These are phyloP conservation scores for Pseudoneurospora amorphoporcata DNA, from an alignment of 495 filamentous ascomycete species.

Conservation along the genomic window DNA sequence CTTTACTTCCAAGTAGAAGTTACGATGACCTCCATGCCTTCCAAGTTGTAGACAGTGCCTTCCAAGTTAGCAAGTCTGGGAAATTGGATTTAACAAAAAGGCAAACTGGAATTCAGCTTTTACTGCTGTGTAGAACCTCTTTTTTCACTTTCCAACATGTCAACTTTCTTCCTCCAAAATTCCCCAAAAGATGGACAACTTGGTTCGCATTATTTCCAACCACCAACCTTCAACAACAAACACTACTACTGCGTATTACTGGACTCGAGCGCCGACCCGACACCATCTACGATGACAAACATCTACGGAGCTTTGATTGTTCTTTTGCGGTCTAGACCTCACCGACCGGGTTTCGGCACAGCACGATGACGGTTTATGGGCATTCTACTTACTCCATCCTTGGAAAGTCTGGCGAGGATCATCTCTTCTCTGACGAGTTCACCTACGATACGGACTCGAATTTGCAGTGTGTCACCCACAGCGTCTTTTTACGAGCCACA, in stretches of 20 bases:
- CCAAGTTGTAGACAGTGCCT: neutral
- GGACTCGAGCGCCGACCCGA: neutral
- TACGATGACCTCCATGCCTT: neutral
- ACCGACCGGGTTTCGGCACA: neutral
- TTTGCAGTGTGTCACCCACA: neutral
- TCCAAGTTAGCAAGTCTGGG: neutral
- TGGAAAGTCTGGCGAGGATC: neutral
- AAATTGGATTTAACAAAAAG: neutral
- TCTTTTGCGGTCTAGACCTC: neutral
- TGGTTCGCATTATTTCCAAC: neutral
- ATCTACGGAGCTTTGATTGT: neutral
- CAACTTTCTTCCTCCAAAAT: neutral
- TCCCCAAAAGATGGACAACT: neutral
- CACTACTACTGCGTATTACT: neutral
- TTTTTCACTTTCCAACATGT: neutral
- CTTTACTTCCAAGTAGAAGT: neutral
- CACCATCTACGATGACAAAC: neutral
- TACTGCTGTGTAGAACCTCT: neutral
- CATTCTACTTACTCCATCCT: neutral
- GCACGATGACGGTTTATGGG: neutral
- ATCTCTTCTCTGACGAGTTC: neutral
- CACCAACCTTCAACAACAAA: neutral
- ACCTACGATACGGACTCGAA: neutral
- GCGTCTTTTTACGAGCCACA: neutral
- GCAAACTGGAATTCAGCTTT: neutral